Evolutionary conservation across 2,329 filamentous ascomycete genomes (phyloP).

Genomic region (Trichothecium roseum): DNA sequence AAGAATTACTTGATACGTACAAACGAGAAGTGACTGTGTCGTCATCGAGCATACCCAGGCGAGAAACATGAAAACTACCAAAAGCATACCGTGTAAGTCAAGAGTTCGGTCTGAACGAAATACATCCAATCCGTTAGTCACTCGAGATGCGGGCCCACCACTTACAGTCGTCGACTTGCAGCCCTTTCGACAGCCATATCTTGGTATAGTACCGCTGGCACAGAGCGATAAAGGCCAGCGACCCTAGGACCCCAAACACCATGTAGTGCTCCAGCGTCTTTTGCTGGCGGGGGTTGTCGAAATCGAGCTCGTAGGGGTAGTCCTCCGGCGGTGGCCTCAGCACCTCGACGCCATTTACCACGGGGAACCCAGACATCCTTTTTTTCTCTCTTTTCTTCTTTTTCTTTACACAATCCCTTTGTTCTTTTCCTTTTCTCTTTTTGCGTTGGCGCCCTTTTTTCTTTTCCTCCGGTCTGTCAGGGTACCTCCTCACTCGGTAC

Average conservation of each 20-base stretch:
- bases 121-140: too few species aligned
- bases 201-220: slow-evolving; percentile 21
- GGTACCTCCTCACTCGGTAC: too few species aligned
- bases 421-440: slow-evolving; percentile 7
- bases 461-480: too few species aligned
- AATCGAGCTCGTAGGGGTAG: slow-evolving; percentile 12
- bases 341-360: slow-evolving; percentile 13
- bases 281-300: slow-evolving; percentile 13
- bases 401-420: slow-evolving; percentile 5
- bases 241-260: slow-evolving; percentile 14
- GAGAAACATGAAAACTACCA: slow-evolving; percentile 14
- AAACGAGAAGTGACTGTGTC: not conserved
- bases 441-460: slow-evolving; percentile 9
- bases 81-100: not conserved
- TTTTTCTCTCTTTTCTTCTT: not conserved
- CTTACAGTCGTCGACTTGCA: slow-evolving; percentile 14
- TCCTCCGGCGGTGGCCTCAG: slow-evolving; percentile 14
- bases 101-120: not conserved
- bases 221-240: slow-evolving; percentile 14
- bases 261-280: slow-evolving; percentile 11
- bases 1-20: too few species aligned
- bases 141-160: too few species aligned
- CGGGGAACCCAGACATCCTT: slow-evolving; percentile 9
- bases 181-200: slow-evolving; percentile 13
- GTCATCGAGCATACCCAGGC: slow-evolving; percentile 11